Evolutionary conservation across 1,139 yeast genomes (phyloP).

Genomic region (Pichia sp.): DNA sequence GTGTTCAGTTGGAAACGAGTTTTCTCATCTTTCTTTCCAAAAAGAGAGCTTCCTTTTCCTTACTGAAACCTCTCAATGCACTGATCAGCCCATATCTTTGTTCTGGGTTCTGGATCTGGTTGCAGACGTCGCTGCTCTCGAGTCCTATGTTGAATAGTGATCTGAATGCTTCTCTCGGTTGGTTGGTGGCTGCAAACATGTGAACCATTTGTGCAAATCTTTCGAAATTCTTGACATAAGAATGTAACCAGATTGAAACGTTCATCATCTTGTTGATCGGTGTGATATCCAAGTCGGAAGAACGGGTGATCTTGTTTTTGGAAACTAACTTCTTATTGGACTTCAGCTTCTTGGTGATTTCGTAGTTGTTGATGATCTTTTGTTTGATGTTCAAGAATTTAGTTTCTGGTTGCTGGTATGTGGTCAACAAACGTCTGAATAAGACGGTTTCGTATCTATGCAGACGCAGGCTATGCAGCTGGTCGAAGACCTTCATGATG

Average conservation of each 20-base stretch:
- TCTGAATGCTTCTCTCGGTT: slow-evolving; percentile 4
- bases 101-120: slow-evolving; percentile 7
- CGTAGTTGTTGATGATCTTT: slow-evolving; percentile 7
- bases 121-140: background rate
- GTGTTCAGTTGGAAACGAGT: background rate
- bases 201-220: slow-evolving; percentile 19
- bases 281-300: background rate
- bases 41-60: slow-evolving; percentile 6
- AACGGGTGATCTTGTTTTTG: too few species aligned
- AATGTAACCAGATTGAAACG: slow-evolving; percentile 13
- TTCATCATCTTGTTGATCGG: slow-evolving; percentile 11
- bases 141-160: slow-evolving; percentile 9
- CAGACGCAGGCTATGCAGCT: slow-evolving; percentile 11
- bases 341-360: background rate
- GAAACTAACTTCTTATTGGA: background rate
- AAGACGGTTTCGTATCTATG: slow-evolving; percentile 6
- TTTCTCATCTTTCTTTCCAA: slow-evolving; percentile 7
- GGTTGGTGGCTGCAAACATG: slow-evolving; percentile 13
- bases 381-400: slow-evolving; percentile 9
- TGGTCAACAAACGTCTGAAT: slow-evolving; percentile 12
- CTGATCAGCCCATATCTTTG: slow-evolving; percentile 10
- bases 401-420: slow-evolving; percentile 1
- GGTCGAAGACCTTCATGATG: slow-evolving; percentile 14
- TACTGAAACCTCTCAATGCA: slow-evolving; percentile 2
- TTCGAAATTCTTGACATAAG: slow-evolving; percentile 14